phyloP scores from a whole-genome alignment of 2,329 filamentous ascomycete species.

The Diaporthe eres region DNA sequence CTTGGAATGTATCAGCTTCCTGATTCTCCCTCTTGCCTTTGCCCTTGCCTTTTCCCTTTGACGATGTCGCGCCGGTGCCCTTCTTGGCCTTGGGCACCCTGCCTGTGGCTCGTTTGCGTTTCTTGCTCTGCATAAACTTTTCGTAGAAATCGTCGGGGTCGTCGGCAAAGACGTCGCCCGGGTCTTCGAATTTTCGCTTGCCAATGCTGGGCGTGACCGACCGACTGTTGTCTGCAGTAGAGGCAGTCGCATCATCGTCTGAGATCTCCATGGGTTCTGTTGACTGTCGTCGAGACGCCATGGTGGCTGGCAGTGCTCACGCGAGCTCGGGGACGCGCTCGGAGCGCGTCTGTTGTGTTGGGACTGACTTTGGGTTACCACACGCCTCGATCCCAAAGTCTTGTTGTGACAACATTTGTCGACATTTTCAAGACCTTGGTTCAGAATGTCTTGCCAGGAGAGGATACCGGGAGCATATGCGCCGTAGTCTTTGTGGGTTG shows the following conservation, averaged over 20 bases:
- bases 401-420: not conserved
- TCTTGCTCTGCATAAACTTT: slow-evolving; percentile 66
- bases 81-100: slow-evolving; percentile 62
- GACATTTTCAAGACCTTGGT: not conserved
- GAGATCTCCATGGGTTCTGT: slow-evolving; percentile 16
- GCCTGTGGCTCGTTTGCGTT: slow-evolving; percentile 61
- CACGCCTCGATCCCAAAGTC: not conserved
- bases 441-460: not conserved
- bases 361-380: not conserved
- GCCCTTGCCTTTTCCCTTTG: slow-evolving; percentile 48
- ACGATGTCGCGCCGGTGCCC: not conserved
- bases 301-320: slow-evolving; percentile 10
- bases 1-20: not conserved
- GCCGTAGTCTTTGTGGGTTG: not conserved
- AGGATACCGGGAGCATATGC: not conserved
- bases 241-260: slow-evolving; percentile 45
- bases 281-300: slow-evolving; percentile 23
- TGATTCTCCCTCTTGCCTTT: slow-evolving; percentile 44
- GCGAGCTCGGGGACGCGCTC: not conserved
- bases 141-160: slow-evolving; percentile 74
- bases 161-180: slow-evolving; percentile 51
- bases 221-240: slow-evolving; percentile 38
- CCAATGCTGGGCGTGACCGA: not conserved
- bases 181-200: slow-evolving; percentile 35
- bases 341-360: not conserved